Conservation (phyloP, 345 rosid genomes). For the Melaleuca quinquenervia region DNA sequence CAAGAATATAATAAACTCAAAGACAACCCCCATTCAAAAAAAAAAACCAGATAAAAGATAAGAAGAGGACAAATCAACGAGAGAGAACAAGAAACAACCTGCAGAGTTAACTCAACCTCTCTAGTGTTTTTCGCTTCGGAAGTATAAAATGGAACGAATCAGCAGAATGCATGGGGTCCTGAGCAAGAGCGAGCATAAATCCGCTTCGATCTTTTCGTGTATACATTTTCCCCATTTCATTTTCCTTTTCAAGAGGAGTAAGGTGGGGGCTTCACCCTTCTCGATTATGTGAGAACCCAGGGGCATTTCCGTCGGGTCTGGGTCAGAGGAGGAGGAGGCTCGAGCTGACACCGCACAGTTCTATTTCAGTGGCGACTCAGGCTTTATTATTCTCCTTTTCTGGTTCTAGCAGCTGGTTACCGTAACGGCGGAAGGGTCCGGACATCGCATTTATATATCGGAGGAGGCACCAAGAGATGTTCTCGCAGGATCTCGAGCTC, state of each 20-base stretch:
- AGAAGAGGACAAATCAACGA: neutral
- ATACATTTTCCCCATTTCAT: neutral
- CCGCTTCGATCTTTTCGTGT: neutral
- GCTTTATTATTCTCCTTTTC: neutral
- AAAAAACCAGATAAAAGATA: conserved; percentile 4
- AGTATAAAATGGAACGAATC: neutral
- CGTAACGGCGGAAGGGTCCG: neutral
- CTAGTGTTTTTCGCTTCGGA: conserved; percentile 19
- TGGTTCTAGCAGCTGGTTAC: neutral
- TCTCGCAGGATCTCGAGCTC: neutral
- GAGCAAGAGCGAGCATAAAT: neutral
- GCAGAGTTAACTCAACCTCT: conserved; percentile 13
- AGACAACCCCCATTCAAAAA: neutral
- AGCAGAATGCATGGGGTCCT: neutral
- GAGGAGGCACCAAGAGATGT: neutral
- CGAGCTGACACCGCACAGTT: neutral
- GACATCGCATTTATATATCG: neutral
- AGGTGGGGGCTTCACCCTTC: neutral
- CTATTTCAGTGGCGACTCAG: neutral
- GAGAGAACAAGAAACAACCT: conserved; percentile 11
- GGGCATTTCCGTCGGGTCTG: neutral
- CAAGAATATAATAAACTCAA: conserved; percentile 9
- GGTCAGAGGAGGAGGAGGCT: neutral
- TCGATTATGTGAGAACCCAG: neutral
- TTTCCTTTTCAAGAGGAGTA: neutral